Evolutionary conservation across 129 eudicot species (phyloP), one percentile per base, ranked within the genome.

Genomic region (Kitagawia praeruptora): DNA sequence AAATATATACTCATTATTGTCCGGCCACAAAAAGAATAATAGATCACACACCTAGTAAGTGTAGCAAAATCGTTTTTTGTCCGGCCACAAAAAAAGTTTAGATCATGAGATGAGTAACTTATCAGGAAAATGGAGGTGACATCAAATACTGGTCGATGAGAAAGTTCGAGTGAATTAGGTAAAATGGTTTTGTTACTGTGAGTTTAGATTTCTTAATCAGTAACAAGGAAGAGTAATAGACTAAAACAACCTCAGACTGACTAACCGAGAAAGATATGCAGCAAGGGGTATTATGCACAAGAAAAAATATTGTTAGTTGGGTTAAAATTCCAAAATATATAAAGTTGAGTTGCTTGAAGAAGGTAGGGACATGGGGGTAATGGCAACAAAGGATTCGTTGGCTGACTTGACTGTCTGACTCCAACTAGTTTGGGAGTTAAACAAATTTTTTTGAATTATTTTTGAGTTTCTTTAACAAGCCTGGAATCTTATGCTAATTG

Each of bases 401-500:
- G 69, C 69, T 4, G 34, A 40, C 42, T 40, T 40, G 42, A 25
- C 69, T 10, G 16, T 3, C 42, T 40, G 42, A 25, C 69, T 25
- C 66, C 66, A 23, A 56, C 31, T 56, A 23, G 31, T 61, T n/a
- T 61, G 34, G 14, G 69, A 10, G 15, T 61, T 58, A 25, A n/a
- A 61, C 34, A 8, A n/a, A 61, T 39, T 19, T 37, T 1, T 70
- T 70, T 82, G 78, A 41, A 27, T 42, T 70, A 14, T 31, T 28
- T 54, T 41, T 28, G n/a, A 31, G 75, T 67, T 77, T 23, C 31
- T 7, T n/a, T 74, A 54, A 38, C 58, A 34, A 79, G 70, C 34
- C 46, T 80, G 58, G 42, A 38, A 49, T 75, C 80, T 49, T 67
- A 71, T 19, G 28, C 6, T 70, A 23, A 25, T 84, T 86, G 92